Percentiles rank a stretch among this genome's conserved stretches.
These are phyloP conservation scores for Tritrichomonas musculus DNA, from an alignment of 208 protist genomes.

Conservation along the genomic window DNA sequence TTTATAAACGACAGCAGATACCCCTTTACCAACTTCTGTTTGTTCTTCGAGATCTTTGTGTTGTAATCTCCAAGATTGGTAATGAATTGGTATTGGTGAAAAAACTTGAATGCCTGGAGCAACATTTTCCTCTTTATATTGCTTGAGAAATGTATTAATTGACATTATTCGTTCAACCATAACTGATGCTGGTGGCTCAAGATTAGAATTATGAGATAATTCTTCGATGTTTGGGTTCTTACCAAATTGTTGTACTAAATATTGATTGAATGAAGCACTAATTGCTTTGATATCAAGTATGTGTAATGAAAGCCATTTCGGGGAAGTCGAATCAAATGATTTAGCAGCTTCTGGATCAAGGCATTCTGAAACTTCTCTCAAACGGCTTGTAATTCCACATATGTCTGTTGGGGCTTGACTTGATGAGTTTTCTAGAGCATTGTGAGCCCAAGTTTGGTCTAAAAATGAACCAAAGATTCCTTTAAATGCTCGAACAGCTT, in stretches of 20 bases:
- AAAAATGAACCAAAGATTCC: not conserved
- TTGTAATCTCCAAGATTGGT: not conserved
- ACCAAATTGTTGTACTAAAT: not conserved
- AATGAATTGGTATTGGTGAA: slow-evolving; percentile 16
- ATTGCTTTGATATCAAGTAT: not conserved
- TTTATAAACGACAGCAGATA: not conserved
- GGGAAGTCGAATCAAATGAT: not conserved
- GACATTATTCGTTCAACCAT: not conserved
- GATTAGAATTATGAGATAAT: too few species aligned
- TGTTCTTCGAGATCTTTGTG: not conserved
- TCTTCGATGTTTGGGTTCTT: not conserved
- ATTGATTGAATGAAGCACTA: not conserved
- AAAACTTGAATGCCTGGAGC: not conserved
- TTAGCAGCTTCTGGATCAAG: not conserved
- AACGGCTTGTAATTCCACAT: not conserved
- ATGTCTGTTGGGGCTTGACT: not conserved
- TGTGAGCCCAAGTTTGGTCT: not conserved
- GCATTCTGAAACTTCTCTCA: not conserved
- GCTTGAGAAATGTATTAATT: not conserved
- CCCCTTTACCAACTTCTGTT: not conserved
- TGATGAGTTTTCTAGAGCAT: not conserved
- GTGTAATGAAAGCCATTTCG: not conserved
- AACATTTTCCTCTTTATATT: not conserved
- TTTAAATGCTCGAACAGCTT: not conserved
- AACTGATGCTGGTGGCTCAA: too few species aligned